Percentiles rank a stretch among this genome's conserved stretches.
phyloP scores from a whole-genome alignment of 108 stramenopile species.

The Fragilariopsis cylindrus region DNA sequence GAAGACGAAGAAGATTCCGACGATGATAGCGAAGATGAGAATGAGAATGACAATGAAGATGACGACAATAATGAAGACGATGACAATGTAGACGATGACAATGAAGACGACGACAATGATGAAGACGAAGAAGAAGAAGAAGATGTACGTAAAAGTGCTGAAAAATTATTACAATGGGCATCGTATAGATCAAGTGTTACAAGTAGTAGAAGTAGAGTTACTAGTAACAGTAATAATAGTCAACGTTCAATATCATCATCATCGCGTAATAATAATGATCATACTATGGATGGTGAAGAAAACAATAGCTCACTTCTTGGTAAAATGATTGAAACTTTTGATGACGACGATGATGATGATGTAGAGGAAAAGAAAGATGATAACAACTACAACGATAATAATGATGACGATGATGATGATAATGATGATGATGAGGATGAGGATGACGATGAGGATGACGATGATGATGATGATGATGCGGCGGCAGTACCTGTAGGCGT shows the following conservation, averaged over 20 bases:
- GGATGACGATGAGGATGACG: background rate
- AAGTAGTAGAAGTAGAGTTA: background rate
- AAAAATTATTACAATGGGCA: conserved; percentile 51
- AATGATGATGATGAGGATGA: too few species aligned
- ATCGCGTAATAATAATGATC: too few species aligned
- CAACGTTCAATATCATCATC: too few species aligned
- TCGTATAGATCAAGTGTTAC: conserved; percentile 37
- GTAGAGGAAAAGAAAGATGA: too few species aligned
- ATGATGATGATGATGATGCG: too few species aligned
- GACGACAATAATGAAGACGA: conserved; percentile 10
- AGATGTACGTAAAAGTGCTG: conserved; percentile 40
- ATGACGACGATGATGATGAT: background rate
- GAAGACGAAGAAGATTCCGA: background rate
- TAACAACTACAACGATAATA: background rate
- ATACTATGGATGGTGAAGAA: background rate
- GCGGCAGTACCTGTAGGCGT: too few species aligned
- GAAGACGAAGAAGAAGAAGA: conserved; percentile 21
- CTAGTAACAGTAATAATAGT: background rate
- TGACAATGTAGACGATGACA: conserved; percentile 10
- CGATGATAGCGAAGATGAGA: background rate
- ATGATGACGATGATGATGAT: background rate
- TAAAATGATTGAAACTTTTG: conserved; percentile 14
- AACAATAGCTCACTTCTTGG: background rate
- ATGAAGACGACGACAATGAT: conserved; percentile 11
- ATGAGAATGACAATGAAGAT: conserved; percentile 12